phyloP scores from a whole-genome alignment of 129 eudicot genomes.

The Flaveria trinervia region DNA sequence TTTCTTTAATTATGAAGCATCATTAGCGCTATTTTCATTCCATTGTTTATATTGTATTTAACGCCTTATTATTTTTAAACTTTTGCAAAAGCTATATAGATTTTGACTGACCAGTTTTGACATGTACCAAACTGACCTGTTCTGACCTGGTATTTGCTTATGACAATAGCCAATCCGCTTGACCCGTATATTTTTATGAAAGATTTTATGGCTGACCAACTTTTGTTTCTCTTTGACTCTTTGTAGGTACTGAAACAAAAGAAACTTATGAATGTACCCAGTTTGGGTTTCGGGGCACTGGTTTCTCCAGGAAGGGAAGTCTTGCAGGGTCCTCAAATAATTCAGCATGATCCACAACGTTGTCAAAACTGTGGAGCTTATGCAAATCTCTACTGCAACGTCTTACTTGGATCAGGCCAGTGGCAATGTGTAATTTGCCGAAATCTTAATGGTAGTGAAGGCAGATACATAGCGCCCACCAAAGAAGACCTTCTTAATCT shows the following conservation, averaged over 20 bases:
- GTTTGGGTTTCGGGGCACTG: conserved; percentile 90
- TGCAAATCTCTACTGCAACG: conserved; percentile 80
- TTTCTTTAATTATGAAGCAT: background rate
- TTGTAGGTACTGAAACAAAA: conserved; percentile 75
- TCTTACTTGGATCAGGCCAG: conserved; percentile 88
- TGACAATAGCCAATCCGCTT: background rate
- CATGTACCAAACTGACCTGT: background rate
- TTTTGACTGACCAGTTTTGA: background rate
- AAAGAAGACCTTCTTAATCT: conserved; percentile 77
- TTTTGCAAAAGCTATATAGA: too few relatives aligned
- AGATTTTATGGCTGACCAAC: background rate
- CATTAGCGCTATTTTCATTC: background rate
- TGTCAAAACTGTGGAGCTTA: conserved; percentile 92
- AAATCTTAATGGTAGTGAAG: conserved; percentile 84
- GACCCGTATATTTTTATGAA: background rate
- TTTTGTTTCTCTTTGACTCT: background rate
- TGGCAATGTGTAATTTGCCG: conserved; percentile 96
- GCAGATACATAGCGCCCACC: conserved; percentile 79
- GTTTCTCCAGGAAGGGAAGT: conserved; percentile 80
- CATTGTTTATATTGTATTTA: background rate
- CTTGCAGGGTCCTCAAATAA: conserved; percentile 78
- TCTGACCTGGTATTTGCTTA: background rate
- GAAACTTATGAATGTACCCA: conserved; percentile 72
- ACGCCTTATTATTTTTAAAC: too few relatives aligned
- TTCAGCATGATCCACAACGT: conserved; percentile 89